Conservation (phyloP, 2,329 filamentous ascomycete species). For the Aspergillus spinulosporus region DNA sequence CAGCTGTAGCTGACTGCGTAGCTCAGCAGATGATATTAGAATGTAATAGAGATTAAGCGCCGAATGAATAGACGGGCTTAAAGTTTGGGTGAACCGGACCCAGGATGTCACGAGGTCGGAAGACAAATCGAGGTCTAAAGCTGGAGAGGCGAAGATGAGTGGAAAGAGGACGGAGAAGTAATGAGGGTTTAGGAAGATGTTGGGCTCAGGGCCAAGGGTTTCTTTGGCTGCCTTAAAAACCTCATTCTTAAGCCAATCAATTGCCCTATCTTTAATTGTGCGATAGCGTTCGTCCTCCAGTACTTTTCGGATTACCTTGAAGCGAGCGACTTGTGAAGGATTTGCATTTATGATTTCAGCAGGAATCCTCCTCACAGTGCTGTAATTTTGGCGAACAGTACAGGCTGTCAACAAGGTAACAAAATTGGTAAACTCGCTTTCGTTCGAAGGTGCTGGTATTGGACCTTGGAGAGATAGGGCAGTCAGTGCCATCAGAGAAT, state of each 20-base stretch:
- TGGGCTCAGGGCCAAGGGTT: constrained; percentile 20
- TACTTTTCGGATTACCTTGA: constrained; percentile 57
- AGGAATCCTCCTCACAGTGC: constrained; percentile 40
- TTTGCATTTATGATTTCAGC: constrained; percentile 51
- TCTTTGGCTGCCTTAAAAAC: constrained; percentile 49
- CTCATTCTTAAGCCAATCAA: constrained; percentile 63
- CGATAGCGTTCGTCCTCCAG: constrained; percentile 56
- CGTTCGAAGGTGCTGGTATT: constrained; percentile 47
- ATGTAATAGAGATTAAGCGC: constrained; percentile 60
- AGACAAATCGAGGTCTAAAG: constrained; percentile 43
- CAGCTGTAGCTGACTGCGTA: constrained; percentile 52
- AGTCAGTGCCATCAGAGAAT: constrained; percentile 55
- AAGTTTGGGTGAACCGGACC: constrained; percentile 52
- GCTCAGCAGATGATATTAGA: constrained; percentile 50
- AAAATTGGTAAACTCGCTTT: constrained; percentile 56
- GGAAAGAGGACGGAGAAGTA: constrained; percentile 49
- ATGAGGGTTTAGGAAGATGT: constrained; percentile 38
- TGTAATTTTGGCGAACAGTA: constrained; percentile 37
- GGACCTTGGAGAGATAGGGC: constrained; percentile 51
- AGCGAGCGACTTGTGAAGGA: constrained; percentile 52
- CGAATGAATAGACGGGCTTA: constrained; percentile 53
- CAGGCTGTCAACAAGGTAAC: constrained; percentile 49
- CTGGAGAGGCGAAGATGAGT: constrained; percentile 53
- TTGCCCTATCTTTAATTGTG: constrained; percentile 57
- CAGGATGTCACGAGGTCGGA: constrained; percentile 43